Evolutionary conservation across 129 eudicot species (phyloP).

Genomic region (Saussurea involucrata): DNA sequence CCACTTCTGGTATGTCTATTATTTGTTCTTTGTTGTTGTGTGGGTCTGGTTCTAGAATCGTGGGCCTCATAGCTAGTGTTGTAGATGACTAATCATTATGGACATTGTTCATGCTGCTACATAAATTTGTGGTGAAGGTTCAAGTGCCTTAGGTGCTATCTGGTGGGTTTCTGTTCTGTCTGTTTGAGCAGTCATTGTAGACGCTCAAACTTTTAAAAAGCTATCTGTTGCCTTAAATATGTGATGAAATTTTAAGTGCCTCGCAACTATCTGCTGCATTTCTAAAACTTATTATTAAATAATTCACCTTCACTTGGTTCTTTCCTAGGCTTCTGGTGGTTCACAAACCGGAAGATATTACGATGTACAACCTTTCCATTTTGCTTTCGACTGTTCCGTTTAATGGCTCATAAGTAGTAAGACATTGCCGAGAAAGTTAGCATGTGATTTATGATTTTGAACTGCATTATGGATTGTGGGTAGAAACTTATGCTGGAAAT

Average conservation of each 20-base stretch:
- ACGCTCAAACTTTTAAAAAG: not conserved
- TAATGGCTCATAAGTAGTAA: not conserved
- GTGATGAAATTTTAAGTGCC: not conserved
- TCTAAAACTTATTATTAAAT: too few relatives aligned
- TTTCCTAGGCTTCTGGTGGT: not conserved
- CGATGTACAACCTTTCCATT: not conserved
- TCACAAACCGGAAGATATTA: not conserved
- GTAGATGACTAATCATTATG: not conserved
- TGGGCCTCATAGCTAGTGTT: not conserved
- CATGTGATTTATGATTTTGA: not conserved
- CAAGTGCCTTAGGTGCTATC: not conserved
- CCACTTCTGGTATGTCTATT: conserved; percentile 56
- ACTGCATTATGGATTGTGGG: not conserved
- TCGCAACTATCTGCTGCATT: not conserved
- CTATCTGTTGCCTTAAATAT: not conserved
- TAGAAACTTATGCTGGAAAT: not conserved
- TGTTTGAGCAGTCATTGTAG: not conserved
- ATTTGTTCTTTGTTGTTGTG: not conserved
- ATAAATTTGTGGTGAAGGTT: not conserved
- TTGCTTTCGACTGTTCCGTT: not conserved
- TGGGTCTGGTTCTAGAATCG: not conserved
- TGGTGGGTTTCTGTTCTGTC: not conserved
- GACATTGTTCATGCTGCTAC: not conserved
- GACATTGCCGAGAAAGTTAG: not conserved
- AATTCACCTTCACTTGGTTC: not conserved